These are phyloP conservation scores for Populus pruinosa DNA, from an alignment of 345 rosid genomes.

Conservation along the genomic window DNA sequence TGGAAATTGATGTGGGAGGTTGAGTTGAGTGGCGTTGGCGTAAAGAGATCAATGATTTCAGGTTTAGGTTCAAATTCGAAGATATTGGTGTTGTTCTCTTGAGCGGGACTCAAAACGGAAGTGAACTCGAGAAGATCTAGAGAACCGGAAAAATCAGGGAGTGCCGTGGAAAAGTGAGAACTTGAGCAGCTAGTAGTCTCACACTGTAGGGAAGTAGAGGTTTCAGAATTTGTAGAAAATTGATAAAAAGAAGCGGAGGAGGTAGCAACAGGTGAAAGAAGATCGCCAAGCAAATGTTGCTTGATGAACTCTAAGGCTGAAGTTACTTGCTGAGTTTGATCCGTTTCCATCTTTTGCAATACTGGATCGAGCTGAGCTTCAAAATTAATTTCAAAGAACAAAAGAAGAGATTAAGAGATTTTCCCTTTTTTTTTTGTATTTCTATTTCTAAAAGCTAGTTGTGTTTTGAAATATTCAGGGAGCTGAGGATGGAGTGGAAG, in stretches of 20 bases:
- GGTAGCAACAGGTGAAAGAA: constrained; percentile 10
- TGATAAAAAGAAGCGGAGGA: not conserved
- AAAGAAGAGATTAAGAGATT: no score
- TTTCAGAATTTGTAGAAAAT: not conserved
- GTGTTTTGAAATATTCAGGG: not conserved
- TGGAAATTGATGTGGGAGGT: not conserved
- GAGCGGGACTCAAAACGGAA: not conserved
- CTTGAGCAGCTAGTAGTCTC: constrained; percentile 10
- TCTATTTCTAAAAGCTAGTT: not conserved
- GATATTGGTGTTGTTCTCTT: constrained; percentile 7
- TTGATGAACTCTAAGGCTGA: constrained; percentile 46
- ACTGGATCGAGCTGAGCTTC: not conserved
- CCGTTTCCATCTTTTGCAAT: constrained; percentile 27
- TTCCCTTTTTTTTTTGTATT: no score
- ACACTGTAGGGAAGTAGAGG: not conserved
- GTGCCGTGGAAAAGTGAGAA: constrained; percentile 24
- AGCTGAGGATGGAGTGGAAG: not conserved
- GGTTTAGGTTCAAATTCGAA: constrained; percentile 45
- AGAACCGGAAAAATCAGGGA: constrained; percentile 12
- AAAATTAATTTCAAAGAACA: not conserved
- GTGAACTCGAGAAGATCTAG: constrained; percentile 17
- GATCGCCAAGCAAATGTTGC: constrained; percentile 54
- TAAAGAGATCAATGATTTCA: constrained; percentile 27
- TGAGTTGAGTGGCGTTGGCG: constrained; percentile 23
- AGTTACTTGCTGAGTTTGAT: constrained; percentile 27